Percentiles rank a stretch among this genome's conserved stretches.
phyloP scores from a whole-genome alignment of 805 yeast species.

The Spathaspora arborariae region DNA sequence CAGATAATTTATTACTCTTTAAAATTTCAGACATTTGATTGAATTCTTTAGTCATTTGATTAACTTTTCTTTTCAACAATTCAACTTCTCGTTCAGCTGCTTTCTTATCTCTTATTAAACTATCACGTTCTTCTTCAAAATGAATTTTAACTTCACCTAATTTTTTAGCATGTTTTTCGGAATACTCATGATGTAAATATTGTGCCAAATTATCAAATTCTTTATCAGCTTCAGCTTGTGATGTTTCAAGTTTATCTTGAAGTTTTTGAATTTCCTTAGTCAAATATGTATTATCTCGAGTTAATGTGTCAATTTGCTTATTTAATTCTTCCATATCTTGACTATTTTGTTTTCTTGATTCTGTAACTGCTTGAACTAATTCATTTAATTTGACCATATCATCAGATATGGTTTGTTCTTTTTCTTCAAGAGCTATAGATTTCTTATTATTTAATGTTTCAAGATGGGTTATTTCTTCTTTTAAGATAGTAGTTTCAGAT shows the following conservation, averaged over 20 bases:
- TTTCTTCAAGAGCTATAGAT: slow-evolving; percentile 14
- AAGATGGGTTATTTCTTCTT: slow-evolving; percentile 7
- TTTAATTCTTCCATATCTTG: slow-evolving; percentile 1
- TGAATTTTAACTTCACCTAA: slow-evolving; percentile 48
- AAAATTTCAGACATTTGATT: slow-evolving; percentile 22
- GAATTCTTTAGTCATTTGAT: slow-evolving; percentile 44
- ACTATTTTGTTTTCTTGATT: slow-evolving; percentile 12
- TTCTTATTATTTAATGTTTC: slow-evolving; percentile 2
- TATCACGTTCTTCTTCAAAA: slow-evolving; percentile 34
- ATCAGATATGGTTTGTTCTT: slow-evolving; percentile 28
- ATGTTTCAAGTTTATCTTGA: slow-evolving; percentile 24
- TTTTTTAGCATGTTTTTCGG: slow-evolving; percentile 73
- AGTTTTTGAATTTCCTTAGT: slow-evolving; percentile 11
- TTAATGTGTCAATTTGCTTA: slow-evolving; percentile 8
- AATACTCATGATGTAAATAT: slow-evolving; percentile 68
- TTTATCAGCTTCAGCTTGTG: slow-evolving; percentile 49
- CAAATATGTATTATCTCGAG: neutral
- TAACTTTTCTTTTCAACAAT: slow-evolving; percentile 35
- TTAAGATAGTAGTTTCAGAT: slow-evolving; percentile 1
- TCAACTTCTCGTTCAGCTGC: slow-evolving; percentile 50
- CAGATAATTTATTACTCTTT: slow-evolving; percentile 41
- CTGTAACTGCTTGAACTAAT: slow-evolving; percentile 20
- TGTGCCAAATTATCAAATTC: slow-evolving; percentile 62
- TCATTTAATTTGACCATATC: slow-evolving; percentile 28
- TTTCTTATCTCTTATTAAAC: slow-evolving; percentile 40